phyloP scores from a whole-genome alignment of 176 grass and related monocot species.

The Avena sativa region DNA sequence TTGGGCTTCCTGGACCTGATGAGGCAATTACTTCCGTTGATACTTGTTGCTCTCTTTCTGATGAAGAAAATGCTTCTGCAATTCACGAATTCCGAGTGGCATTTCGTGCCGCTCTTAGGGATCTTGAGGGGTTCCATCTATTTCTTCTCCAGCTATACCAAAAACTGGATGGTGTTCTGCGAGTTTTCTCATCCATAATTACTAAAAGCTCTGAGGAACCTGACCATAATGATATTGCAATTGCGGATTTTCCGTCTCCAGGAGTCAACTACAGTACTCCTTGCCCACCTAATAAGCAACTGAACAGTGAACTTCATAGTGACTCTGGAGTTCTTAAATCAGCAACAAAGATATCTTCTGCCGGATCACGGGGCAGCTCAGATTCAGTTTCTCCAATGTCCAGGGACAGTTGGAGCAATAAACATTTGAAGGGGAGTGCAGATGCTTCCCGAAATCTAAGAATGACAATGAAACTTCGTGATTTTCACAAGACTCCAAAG shows the following conservation, averaged over 20 bases:
- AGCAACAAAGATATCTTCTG: constrained; percentile 54
- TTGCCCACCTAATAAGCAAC: constrained; percentile 51
- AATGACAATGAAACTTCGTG: constrained; percentile 93
- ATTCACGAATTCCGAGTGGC: constrained; percentile 92
- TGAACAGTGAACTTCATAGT: constrained; percentile 45
- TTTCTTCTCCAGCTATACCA: constrained; percentile 93
- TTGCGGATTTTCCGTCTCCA: constrained; percentile 51
- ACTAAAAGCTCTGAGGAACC: constrained; percentile 71
- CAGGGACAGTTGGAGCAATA: constrained; percentile 64
- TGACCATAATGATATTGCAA: constrained; percentile 55
- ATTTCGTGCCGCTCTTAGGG: constrained; percentile 89
- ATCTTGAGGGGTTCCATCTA: constrained; percentile 87
- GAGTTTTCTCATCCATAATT: constrained; percentile 79
- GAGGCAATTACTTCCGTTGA: constrained; percentile 49
- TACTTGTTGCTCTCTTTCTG: constrained; percentile 57
- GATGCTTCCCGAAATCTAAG: constrained; percentile 67
- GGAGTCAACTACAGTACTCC: constrained; percentile 50
- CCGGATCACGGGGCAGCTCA: constrained; percentile 73
- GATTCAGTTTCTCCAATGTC: constrained; percentile 80
- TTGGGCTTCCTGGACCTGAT: constrained; percentile 62
- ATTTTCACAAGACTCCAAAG: constrained; percentile 80
- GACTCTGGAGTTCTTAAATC: constrained; percentile 66
- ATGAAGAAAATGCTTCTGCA: constrained; percentile 51
- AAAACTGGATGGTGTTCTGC: constrained; percentile 82
- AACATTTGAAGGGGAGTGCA: constrained; percentile 68